phyloP scores from a whole-genome alignment of 75 land plant species.

The Pseudotsuga menziesii region DNA sequence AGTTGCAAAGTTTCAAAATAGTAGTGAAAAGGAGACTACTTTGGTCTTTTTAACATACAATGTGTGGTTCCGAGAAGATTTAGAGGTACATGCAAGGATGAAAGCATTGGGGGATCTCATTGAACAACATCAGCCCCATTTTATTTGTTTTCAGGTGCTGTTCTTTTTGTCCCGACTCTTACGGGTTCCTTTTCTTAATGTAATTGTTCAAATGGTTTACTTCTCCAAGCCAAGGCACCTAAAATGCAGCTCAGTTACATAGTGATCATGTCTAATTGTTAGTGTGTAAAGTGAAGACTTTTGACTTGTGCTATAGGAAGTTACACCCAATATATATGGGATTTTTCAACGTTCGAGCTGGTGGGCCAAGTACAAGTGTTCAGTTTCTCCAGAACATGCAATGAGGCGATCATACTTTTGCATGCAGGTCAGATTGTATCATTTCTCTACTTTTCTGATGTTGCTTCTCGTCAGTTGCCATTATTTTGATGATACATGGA shows the following conservation, averaged over 20 bases:
- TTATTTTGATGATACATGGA: not conserved
- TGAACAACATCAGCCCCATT: slow-evolving; percentile 73
- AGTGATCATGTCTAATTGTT: not conserved
- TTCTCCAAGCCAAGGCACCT: not conserved
- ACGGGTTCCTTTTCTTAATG: not conserved
- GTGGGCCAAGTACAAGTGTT: slow-evolving; percentile 81
- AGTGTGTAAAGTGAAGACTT: not conserved
- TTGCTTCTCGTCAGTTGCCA: not conserved
- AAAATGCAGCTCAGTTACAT: not conserved
- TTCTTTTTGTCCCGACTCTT: not conserved
- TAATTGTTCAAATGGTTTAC: not conserved
- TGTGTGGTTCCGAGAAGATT: slow-evolving; percentile 87
- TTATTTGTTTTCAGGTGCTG: slow-evolving; percentile 85
- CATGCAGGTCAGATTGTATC: slow-evolving; percentile 56
- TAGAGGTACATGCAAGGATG: slow-evolving; percentile 66
- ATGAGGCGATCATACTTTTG: slow-evolving; percentile 67
- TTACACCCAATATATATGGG: slow-evolving; percentile 66
- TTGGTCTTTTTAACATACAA: slow-evolving; percentile 78
- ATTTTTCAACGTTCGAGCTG: slow-evolving; percentile 65
- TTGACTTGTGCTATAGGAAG: slow-evolving; percentile 53
- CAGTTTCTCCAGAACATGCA: slow-evolving; percentile 46
- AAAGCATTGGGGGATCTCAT: slow-evolving; percentile 78
- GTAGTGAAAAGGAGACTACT: slow-evolving; percentile 7
- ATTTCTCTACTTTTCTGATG: not conserved
- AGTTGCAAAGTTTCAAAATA: slow-evolving; percentile 2